Conservation (phyloP, 1,284 basidiomycete species). For the Lentinula novae-zelandiae region DNA sequence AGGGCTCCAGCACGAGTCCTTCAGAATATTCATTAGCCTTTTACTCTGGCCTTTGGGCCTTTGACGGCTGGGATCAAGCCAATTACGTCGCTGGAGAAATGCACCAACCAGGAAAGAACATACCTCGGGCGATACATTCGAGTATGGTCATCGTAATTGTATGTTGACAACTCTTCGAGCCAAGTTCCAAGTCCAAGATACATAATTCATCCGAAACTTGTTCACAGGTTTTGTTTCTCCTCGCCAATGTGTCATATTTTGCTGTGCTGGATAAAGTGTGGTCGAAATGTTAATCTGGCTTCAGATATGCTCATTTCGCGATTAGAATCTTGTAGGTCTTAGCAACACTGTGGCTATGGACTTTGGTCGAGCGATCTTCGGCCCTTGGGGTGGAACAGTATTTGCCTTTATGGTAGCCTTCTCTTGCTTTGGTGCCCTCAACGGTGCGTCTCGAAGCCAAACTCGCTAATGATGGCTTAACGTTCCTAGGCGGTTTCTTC, state of each 20-base stretch:
- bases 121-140: constrained; percentile 85
- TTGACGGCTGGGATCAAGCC: constrained; percentile 91
- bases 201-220: neutral
- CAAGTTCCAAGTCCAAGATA: neutral
- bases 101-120: constrained; percentile 77
- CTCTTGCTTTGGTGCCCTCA: constrained; percentile 91
- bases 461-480: neutral
- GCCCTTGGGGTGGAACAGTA: constrained; percentile 79
- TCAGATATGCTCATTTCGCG: neutral
- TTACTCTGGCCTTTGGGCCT: constrained; percentile 95
- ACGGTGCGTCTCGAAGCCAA: constrained; percentile 45
- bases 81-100: constrained; percentile 95
- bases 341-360: constrained; percentile 95
- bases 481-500: constrained; percentile 65
- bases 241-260: constrained; percentile 90
- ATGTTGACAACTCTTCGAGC: constrained; percentile 21
- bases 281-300: constrained; percentile 16
- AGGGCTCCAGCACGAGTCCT: constrained; percentile 72
- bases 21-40: constrained; percentile 89
- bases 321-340: constrained; percentile 56
- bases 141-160: constrained; percentile 82
- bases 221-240: constrained; percentile 64
- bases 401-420: constrained; percentile 92
- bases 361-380: constrained; percentile 86
- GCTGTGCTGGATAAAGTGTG: constrained; percentile 81